Evolutionary conservation across 352 stramenopile species (phyloP), one percentile per base, ranked within the genome.

Genomic region (Plasmopara muralis): DNA sequence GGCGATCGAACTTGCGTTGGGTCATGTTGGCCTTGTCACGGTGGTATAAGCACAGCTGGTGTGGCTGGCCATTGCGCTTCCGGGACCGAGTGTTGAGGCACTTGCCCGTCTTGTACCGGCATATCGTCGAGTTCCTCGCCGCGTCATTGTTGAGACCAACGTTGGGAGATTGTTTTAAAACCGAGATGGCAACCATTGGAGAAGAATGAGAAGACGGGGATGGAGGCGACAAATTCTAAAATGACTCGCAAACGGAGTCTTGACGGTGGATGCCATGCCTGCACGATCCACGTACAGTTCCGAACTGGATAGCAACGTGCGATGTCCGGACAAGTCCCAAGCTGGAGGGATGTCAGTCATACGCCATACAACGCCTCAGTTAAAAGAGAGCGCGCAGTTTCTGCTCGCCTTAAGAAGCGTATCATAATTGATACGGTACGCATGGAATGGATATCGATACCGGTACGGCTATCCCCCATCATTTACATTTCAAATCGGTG

Each of bases 11-110:
- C 66, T 91, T 91, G 68, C 83, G 81, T 63, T 94, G 83, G 62
- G 89, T 94, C 67, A 87, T 77, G 70, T 94, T 94, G 62, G 83
- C 83, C 69, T 94, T 94, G 66, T 92, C 79, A 30, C 83, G 81
- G 59, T 94, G 83, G 67, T 87, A 89, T 44, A 89, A 62, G 47
- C 83, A 94, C n/a, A 94, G 66, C 60, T 92, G 82, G 61, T 94
- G 83, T 47, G 74, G 78, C 64, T 90, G 75, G 53, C 83, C 83
- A 50, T 94, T 91, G 66, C 80, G 81, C 55, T 94, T 94, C 59
- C 68, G 79, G 39, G 81, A 89, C 48, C 83, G 83, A 50, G 62
- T 48, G 63, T 94, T 90, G 53, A 53, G 79, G 72, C 83, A 94
- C 45, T 94, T 94, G 61, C 83, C 83, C 7, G 83, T 94, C 68